A percentile compares a stretch with the other conserved stretches of the same genome.
phyloP scores from a whole-genome alignment of 2,329 filamentous ascomycete genomes.

The Colletotrichum plurivorum region DNA sequence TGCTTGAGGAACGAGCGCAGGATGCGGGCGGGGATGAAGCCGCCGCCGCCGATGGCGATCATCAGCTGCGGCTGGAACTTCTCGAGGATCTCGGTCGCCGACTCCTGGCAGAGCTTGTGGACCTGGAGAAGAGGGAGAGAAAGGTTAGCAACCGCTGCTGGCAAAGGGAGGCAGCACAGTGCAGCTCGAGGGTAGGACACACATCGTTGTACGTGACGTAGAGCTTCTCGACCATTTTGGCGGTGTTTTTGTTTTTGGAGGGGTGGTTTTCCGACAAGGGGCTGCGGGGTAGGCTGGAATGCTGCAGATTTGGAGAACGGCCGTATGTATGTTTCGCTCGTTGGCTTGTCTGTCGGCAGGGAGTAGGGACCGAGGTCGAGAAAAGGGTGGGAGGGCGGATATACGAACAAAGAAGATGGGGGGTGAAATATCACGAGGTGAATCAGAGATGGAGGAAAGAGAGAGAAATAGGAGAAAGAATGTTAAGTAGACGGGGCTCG shows the following conservation, averaged over 20 bases:
- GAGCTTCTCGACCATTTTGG: constrained; percentile 84
- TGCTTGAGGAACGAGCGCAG: constrained; percentile 97
- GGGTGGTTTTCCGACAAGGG: constrained; percentile 5
- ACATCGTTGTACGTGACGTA: constrained; percentile 96
- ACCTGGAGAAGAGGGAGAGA: constrained; percentile 69
- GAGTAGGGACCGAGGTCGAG: neutral
- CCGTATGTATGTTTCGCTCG: neutral
- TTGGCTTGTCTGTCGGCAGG: neutral
- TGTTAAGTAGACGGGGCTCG: constrained; percentile 31
- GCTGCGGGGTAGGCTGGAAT: constrained; percentile 37
- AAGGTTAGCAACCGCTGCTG: neutral
- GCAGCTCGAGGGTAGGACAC: constrained; percentile 51
- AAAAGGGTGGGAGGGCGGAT: neutral
- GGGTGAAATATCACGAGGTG: neutral
- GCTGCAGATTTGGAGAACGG: constrained; percentile 38
- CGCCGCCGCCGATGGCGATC: constrained; percentile 97
- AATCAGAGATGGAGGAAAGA: neutral
- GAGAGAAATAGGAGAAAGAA: constrained; percentile 11
- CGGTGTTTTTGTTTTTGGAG: constrained; percentile 20
- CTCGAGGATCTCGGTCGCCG: constrained; percentile 84
- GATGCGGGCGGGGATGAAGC: constrained; percentile 97
- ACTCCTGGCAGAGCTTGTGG: constrained; percentile 95
- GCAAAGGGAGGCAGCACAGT: neutral
- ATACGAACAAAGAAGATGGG: neutral
- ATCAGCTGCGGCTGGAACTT: constrained; percentile 95